phyloP scores from a whole-genome alignment of 2,329 filamentous ascomycete genomes.

The Periconia sp. region DNA sequence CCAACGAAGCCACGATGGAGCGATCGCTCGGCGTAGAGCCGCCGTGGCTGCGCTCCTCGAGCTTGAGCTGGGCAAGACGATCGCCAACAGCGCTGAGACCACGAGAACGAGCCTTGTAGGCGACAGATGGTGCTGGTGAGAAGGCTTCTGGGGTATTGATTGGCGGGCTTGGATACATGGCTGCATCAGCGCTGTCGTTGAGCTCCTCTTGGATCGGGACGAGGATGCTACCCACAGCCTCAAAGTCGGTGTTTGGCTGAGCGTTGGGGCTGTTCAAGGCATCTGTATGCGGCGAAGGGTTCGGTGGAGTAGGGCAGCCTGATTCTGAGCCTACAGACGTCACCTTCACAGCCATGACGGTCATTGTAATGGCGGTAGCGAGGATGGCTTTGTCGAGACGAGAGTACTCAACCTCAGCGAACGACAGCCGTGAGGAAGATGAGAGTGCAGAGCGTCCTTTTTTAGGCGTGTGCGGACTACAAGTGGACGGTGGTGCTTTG shows the following conservation, averaged over 20 bases:
- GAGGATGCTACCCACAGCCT: conserved; percentile 33
- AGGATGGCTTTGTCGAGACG: background rate
- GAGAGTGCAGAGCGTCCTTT: background rate
- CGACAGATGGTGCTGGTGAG: conserved; percentile 35
- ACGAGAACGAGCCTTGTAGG: conserved; percentile 24
- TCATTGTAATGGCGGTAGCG: conserved; percentile 4
- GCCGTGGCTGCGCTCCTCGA: conserved; percentile 21
- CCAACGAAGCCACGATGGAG: conserved; percentile 24
- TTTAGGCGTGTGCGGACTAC: no score
- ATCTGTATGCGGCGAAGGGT: conserved; percentile 34
- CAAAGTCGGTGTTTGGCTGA: conserved; percentile 27
- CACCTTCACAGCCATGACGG: conserved; percentile 17
- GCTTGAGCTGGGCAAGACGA: conserved; percentile 74
- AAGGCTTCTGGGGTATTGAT: conserved; percentile 35
- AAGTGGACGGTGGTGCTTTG: background rate
- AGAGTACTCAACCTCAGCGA: no score
- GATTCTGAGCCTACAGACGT: conserved; percentile 28
- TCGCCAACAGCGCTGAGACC: conserved; percentile 84
- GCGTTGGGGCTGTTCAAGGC: conserved; percentile 17
- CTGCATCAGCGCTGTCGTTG: conserved; percentile 37
- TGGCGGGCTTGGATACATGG: conserved; percentile 37
- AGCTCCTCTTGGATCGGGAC: conserved; percentile 35
- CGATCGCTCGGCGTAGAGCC: conserved; percentile 24
- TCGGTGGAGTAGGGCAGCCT: conserved; percentile 25
- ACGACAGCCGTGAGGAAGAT: background rate